Base-by-base conservation (phyloP, 169 alveolate genomes). In the Pseudocohnilembus persalinus region DNA sequence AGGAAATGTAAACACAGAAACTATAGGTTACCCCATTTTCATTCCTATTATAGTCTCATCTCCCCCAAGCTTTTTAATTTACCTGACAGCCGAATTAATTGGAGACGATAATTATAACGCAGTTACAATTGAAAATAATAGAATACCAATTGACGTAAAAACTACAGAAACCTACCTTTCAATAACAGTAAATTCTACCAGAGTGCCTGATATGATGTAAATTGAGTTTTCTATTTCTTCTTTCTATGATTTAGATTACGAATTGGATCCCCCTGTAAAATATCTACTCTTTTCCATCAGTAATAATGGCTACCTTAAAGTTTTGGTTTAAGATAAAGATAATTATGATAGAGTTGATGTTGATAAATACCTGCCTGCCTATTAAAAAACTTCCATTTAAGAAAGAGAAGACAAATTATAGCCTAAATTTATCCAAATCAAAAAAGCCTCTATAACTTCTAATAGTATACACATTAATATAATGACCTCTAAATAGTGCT, bases 221-320 rank as follows among this genome's bases (percentile, higher is more conserved):
- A 6, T 77, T 0, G 29, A 77, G 73, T 32, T 77, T 25, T 77
- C 82, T 1, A n/a, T 77, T 27, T 77, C 82, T 15, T 77, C 82
- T 27, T 77, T 31, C n/a, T 20, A 15, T 25, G 29, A 64, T 0
- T 28, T 32, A 25, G 31, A 33, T 0, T 72, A 77, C 27, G 33
- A 31, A 33, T 29, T 77, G 63, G 33, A 1, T 0, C 82, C 82
- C 0, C 26, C 28, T 0, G n/a, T 77, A 0, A 77, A 77, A 33
- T 33, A 77, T 0, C 24, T 77, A 0, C 63, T 68, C 0, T 77
- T 77, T 30, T 77, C 82, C 0, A 33, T 77, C 16, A 33, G 82
- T 77, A 11, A 4, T 20, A 49, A 49, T 4, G 68, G 68, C 4
- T 49, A 11, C 20, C 20, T 49, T 11, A 4, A 49, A 4, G 68